A percentile compares a stretch with the other conserved stretches of the same genome.
Evolutionary conservation across 371 early-diverging fungal genomes (phyloP).

Genomic region (Mortierella polycephala): DNA sequence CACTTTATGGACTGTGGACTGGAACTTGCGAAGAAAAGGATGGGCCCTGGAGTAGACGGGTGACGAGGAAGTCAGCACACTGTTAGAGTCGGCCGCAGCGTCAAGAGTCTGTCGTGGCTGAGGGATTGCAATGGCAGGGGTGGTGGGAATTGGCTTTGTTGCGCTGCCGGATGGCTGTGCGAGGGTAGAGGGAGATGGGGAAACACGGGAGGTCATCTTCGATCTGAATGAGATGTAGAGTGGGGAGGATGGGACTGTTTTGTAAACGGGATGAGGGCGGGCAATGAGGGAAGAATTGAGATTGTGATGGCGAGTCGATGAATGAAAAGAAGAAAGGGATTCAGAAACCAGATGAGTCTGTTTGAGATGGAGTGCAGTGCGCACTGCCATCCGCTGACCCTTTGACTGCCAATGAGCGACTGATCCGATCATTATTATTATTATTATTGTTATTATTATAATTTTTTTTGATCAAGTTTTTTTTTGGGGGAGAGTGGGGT

Average conservation of each 20-base stretch:
- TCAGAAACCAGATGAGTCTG: not conserved
- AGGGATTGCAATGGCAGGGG: not conserved
- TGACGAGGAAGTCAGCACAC: conserved; percentile 5
- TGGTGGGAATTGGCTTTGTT: not conserved
- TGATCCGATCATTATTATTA: no score
- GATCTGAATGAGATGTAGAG: not conserved
- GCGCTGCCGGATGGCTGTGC: not conserved
- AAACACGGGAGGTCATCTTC: not conserved
- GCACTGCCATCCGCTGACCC: no score
- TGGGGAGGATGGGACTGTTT: not conserved
- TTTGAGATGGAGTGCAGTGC: no score
- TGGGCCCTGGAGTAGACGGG: conserved; percentile 30
- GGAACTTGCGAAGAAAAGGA: conserved; percentile 47
- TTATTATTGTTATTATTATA: no score
- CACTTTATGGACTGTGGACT: no score
- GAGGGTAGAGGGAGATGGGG: not conserved
- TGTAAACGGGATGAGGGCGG: not conserved
- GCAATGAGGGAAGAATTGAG: not conserved
- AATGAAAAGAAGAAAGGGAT: not conserved
- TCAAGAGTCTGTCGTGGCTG: not conserved
- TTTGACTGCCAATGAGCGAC: no score
- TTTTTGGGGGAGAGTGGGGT: no score
- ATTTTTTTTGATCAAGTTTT: no score
- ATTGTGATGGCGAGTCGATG: not conserved
- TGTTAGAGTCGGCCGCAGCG: not conserved